Conservation (phyloP, 768 basidiomycete genomes). For the Hygrophorus pudorinus region DNA sequence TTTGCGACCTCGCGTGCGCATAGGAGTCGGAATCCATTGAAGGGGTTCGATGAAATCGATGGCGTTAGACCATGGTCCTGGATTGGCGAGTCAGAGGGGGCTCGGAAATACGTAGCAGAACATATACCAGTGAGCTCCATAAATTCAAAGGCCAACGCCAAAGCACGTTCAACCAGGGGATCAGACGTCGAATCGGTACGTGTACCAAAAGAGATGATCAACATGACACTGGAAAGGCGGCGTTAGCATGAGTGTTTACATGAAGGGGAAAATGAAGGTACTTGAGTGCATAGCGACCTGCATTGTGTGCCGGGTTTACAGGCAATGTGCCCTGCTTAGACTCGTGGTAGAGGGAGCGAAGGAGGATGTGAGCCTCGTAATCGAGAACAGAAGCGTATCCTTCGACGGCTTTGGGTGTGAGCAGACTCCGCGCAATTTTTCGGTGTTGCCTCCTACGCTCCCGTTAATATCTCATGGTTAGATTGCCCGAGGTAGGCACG, state of each 20-base stretch:
- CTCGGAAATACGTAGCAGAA: background rate
- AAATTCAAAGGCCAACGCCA: conserved; percentile 13
- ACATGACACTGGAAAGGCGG: conserved; percentile 12
- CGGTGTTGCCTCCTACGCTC: conserved; percentile 14
- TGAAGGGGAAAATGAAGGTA: conserved; percentile 3
- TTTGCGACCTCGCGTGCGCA: conserved; percentile 8
- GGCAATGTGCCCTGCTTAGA: conserved; percentile 8
- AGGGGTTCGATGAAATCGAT: conserved; percentile 14
- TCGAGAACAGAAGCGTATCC: conserved; percentile 12
- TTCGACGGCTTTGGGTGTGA: conserved; percentile 10
- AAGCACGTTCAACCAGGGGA: conserved; percentile 10
- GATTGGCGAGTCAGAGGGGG: background rate
- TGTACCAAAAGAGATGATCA: conserved; percentile 13
- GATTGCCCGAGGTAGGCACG: background rate
- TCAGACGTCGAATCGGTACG: conserved; percentile 10
- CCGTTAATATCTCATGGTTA: background rate
- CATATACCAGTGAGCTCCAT: conserved; percentile 10
- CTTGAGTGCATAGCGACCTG: conserved; percentile 14
- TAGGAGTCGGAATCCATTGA: conserved; percentile 12
- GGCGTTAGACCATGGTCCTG: conserved; percentile 14
- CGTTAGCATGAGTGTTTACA: background rate
- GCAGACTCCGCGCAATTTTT: conserved; percentile 9
- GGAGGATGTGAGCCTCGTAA: conserved; percentile 12
- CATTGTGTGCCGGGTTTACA: conserved; percentile 11
- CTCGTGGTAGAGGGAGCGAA: conserved; percentile 11